These are phyloP conservation scores for Melaleuca quinquenervia DNA, from an alignment of 345 rosid species.

Conservation along the genomic window DNA sequence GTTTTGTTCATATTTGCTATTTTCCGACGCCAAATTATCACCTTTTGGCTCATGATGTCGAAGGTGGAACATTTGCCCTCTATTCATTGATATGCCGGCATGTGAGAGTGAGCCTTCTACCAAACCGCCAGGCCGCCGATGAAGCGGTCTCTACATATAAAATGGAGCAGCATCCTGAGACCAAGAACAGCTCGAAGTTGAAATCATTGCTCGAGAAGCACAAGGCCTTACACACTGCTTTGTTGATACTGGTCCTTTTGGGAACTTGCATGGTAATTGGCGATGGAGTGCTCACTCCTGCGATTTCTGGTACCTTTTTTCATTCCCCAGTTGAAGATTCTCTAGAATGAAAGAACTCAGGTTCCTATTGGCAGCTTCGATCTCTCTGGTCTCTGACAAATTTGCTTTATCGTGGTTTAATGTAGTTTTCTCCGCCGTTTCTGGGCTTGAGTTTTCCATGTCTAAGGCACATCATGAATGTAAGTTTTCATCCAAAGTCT, in stretches of 20 bases:
- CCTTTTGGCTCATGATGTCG: neutral
- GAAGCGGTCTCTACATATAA: slow-evolving; percentile 9
- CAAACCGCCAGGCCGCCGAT: slow-evolving; percentile 7
- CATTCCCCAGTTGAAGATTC: neutral
- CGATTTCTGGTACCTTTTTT: slow-evolving; percentile 4
- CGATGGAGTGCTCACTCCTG: slow-evolving; percentile 12
- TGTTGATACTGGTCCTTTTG: slow-evolving; percentile 8
- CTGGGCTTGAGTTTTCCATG: slow-evolving; percentile 94
- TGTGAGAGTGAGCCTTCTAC: slow-evolving; percentile 6
- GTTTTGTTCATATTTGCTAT: neutral
- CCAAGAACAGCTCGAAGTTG: neutral
- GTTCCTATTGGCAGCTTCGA: neutral
- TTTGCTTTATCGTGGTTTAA: neutral
- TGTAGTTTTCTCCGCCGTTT: slow-evolving; percentile 92
- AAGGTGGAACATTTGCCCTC: slow-evolving; percentile 12
- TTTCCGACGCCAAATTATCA: neutral
- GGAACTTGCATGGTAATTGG: slow-evolving; percentile 18
- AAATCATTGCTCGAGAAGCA: slow-evolving; percentile 6
- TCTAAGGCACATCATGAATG: slow-evolving; percentile 86
- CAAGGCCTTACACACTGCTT: slow-evolving; percentile 1
- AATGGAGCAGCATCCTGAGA: slow-evolving; percentile 3
- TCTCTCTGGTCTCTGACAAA: neutral
- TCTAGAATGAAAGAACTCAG: neutral
- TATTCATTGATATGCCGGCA: slow-evolving; percentile 15
- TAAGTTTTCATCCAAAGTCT: slow-evolving; percentile 16